Base-by-base conservation (phyloP, 2,329 filamentous ascomycete species). In the Arthrobotrys pseudoclavata region DNA sequence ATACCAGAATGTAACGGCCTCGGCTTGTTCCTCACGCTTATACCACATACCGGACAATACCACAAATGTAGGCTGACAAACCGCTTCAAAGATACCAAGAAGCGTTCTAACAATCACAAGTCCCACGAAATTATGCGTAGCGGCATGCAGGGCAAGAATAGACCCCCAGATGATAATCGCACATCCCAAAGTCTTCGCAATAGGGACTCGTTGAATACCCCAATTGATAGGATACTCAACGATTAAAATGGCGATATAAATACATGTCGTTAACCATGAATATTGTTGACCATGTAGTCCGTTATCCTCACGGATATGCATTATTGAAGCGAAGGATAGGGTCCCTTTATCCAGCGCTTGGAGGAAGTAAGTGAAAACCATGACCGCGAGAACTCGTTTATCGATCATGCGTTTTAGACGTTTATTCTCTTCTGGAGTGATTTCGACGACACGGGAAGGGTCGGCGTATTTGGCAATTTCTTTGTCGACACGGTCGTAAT, bases 191-290 rank as follows among this genome's bases (percentile, higher is more conserved):
- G 90, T 91, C 81, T 91, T 91, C 67, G 88, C 90, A 53, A 91
- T 87, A 4, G 90, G 90, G 0, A 91, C 87, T 29, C 89, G 87
- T 55, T 89, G 86, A 69, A 91, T 87, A 70, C 87, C 86, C 84
- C 86, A 89, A 83, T 90, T 91, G 82, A 90, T 91, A 0, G 91
- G 91, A 81, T 92, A 92, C 82, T 93, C 91, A 79, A 92, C 90
- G 55, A 90, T 83, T 9, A 93, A 85, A 20, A 92, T 89, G 63
- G 88, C 89, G 77, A 92, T 89, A 84, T 92, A 93, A 79, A 93
- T 91, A 85, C 89, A 91, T 12, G 90, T 91, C 0, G 89, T 91
- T 63, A 93, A 85, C 91, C 91, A 93, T 26, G 87, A 88, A 82
- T 90, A 93, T 60, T 81, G 76, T 29, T 82, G 80, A 1, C 76